phyloP scores from a whole-genome alignment of 2,329 filamentous ascomycete species.

The Alternaria consortialis region DNA sequence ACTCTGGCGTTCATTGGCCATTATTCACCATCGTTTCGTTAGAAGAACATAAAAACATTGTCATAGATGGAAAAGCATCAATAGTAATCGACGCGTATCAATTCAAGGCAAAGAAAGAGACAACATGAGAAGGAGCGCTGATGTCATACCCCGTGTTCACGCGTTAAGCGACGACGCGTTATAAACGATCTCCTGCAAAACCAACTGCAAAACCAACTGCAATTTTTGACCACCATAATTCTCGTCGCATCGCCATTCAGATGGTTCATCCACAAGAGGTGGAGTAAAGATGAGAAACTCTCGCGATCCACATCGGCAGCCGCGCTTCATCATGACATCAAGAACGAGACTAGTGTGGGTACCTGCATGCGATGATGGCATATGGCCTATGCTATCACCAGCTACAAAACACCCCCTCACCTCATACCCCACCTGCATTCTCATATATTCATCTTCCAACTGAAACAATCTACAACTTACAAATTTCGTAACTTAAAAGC shows the following conservation, averaged over 20 bases:
- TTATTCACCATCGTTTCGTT: not conserved
- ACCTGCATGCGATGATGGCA: conserved; percentile 13
- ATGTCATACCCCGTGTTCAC: conserved; percentile 16
- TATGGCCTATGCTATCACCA: not conserved
- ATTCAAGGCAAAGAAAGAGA: not conserved
- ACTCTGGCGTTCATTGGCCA: not conserved
- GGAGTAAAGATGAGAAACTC: not conserved
- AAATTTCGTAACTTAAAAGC: not conserved
- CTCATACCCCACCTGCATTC: not conserved
- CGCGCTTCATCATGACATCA: conserved; percentile 23
- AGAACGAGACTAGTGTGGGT: conserved; percentile 13
- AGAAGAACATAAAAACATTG: not conserved
- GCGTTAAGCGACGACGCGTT: conserved; percentile 9
- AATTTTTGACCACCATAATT: not conserved
- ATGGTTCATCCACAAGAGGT: not conserved
- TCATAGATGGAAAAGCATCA: not conserved
- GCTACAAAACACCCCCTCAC: not conserved
- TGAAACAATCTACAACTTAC: not conserved
- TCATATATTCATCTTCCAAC: not conserved
- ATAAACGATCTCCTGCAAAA: not conserved
- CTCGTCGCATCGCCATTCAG: not conserved
- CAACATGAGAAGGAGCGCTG: not conserved
- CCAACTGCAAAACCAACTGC: not conserved
- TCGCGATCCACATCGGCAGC: conserved; percentile 4
- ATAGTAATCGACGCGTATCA: not conserved